These are phyloP conservation scores for Aspergillus hiratsukae DNA, from an alignment of 2,329 filamentous ascomycete genomes.

Conservation along the genomic window DNA sequence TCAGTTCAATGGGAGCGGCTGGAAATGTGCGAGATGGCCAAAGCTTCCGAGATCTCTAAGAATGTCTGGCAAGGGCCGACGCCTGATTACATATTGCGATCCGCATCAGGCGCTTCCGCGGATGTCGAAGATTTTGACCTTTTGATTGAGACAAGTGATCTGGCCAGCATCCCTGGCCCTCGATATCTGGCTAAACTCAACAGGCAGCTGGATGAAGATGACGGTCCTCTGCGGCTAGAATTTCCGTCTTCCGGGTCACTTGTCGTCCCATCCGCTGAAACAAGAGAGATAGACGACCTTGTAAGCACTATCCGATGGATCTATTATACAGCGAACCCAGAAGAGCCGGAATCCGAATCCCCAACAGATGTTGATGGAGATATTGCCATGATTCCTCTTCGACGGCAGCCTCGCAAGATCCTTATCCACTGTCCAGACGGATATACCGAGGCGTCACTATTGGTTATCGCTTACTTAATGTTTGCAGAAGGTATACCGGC, in stretches of 20 bases:
- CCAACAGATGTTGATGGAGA: slow-evolving; percentile 52
- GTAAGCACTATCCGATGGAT: slow-evolving; percentile 88
- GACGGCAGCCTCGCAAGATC: slow-evolving; percentile 58
- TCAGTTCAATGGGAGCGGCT: slow-evolving; percentile 72
- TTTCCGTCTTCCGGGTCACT: slow-evolving; percentile 96
- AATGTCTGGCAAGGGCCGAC: slow-evolving; percentile 92
- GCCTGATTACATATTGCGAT: slow-evolving; percentile 60
- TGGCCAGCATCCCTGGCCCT: slow-evolving; percentile 70
- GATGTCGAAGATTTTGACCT: slow-evolving; percentile 67
- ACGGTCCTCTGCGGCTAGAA: slow-evolving; percentile 58
- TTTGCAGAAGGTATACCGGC: slow-evolving; percentile 79
- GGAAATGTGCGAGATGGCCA: slow-evolving; percentile 94
- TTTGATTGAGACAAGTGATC: slow-evolving; percentile 82
- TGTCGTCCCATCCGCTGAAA: slow-evolving; percentile 75
- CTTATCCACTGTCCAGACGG: slow-evolving; percentile 93
- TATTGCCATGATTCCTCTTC: slow-evolving; percentile 46
- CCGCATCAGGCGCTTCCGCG: slow-evolving; percentile 37
- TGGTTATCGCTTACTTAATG: slow-evolving; percentile 88
- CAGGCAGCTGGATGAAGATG: slow-evolving; percentile 49
- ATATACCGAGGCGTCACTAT: slow-evolving; percentile 88
- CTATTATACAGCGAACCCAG: slow-evolving; percentile 71
- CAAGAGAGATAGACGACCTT: slow-evolving; percentile 76
- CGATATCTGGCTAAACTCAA: slow-evolving; percentile 61
- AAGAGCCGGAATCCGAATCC: slow-evolving; percentile 31
- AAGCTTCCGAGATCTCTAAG: slow-evolving; percentile 77